These are phyloP conservation scores for Xerocomus nothofagi DNA, from an alignment of 1,284 basidiomycete species.

Conservation along the genomic window DNA sequence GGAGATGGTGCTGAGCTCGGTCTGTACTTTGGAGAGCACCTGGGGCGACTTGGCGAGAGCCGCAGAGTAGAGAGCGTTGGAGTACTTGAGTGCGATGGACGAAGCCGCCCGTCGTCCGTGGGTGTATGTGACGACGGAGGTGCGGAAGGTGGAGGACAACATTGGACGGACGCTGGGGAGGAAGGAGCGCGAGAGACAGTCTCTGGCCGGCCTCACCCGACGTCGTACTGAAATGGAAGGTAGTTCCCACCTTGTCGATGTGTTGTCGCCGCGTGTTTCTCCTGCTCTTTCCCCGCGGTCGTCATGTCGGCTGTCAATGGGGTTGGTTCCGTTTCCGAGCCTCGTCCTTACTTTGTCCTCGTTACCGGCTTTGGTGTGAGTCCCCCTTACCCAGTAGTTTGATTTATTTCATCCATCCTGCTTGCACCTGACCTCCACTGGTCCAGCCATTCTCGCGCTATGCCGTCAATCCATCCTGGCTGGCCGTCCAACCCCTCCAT, in stretches of 20 bases:
- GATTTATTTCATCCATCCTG: slow-evolving; percentile 10
- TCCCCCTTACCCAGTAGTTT: slow-evolving; percentile 29
- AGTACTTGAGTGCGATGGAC: slow-evolving; percentile 86
- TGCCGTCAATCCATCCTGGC: slow-evolving; percentile 61
- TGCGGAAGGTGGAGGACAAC: slow-evolving; percentile 40
- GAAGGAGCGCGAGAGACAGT: background rate
- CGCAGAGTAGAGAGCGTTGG: slow-evolving; percentile 90
- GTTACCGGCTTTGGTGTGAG: slow-evolving; percentile 64
- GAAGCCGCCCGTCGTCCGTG: slow-evolving; percentile 65
- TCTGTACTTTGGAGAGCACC: slow-evolving; percentile 77
- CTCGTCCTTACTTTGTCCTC: slow-evolving; percentile 45
- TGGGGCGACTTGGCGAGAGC: slow-evolving; percentile 85
- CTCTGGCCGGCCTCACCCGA: slow-evolving; percentile 16
- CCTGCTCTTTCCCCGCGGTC: background rate
- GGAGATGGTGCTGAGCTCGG: slow-evolving; percentile 75
- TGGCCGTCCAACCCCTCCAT: slow-evolving; percentile 57
- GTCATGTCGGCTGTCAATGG: slow-evolving; percentile 30
- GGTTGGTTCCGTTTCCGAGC: background rate
- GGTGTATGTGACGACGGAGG: slow-evolving; percentile 45
- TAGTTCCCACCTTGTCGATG: slow-evolving; percentile 13
- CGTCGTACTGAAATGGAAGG: background rate
- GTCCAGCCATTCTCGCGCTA: slow-evolving; percentile 56
- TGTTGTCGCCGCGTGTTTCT: background rate
- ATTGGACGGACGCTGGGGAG: slow-evolving; percentile 18
- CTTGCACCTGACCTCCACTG: slow-evolving; percentile 17